Conservation (phyloP, 306 rosid species). For the Crotalaria pallida region DNA sequence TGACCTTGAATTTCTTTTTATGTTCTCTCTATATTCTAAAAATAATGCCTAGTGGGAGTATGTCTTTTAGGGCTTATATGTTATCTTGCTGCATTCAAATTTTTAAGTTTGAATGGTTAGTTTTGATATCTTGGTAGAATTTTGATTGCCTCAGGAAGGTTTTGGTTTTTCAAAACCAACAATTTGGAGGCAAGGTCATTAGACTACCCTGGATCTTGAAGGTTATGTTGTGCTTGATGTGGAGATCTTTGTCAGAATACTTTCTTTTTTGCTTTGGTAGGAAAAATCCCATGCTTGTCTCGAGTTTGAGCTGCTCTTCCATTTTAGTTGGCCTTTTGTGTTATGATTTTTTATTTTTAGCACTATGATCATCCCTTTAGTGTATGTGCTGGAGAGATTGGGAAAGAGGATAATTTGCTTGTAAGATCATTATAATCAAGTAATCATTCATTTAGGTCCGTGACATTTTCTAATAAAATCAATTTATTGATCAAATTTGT, state of each 20-base stretch:
- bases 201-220: neutral
- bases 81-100: neutral
- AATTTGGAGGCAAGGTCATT: neutral
- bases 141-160: neutral
- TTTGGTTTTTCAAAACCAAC: neutral
- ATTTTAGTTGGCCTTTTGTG: neutral
- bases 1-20: neutral
- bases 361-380: neutral
- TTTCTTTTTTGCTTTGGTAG: neutral
- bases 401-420: neutral
- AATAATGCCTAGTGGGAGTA: neutral
- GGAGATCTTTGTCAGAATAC: neutral
- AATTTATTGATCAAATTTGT: neutral
- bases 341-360: neutral
- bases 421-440: neutral
- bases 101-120: neutral
- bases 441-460: neutral
- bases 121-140: neutral
- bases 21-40: neutral
- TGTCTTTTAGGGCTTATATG: neutral
- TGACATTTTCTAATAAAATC: neutral
- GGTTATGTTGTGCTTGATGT: slow-evolving; percentile 1
- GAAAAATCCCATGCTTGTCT: neutral
- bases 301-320: neutral
- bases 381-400: neutral